Conservation (phyloP, 106 monocot species). For the Alisma plantagoaquatica region DNA sequence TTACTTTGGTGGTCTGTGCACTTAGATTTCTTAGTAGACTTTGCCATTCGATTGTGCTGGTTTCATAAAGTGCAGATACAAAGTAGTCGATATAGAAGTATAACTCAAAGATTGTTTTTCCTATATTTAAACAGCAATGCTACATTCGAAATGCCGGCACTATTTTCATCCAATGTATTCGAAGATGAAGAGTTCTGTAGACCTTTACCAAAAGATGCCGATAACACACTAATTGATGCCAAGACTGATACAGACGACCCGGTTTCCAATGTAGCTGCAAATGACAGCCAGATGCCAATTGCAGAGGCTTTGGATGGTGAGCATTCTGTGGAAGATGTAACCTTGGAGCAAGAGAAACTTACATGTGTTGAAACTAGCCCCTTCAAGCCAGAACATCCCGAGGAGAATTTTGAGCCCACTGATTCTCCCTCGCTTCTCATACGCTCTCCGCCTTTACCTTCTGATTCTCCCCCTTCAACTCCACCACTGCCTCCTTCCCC, state of each 20-base stretch:
- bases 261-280: conserved; percentile 17
- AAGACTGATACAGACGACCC: conserved; percentile 19
- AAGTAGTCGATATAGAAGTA: too few species aligned
- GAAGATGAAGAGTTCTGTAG: conserved; percentile 68
- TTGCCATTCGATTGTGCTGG: too few species aligned
- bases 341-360: conserved; percentile 29
- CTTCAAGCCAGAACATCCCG: conserved; percentile 4
- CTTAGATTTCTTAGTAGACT: too few species aligned
- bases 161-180: conserved; percentile 55
- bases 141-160: conserved; percentile 48
- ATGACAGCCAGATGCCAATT: conserved; percentile 23
- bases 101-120: too few species aligned
- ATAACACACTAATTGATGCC: conserved; percentile 21
- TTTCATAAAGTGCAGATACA: too few species aligned
- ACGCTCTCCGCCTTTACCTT: conserved; percentile 35
- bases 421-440: conserved; percentile 16
- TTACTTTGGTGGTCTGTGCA: too few species aligned
- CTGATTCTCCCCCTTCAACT: conserved; percentile 36
- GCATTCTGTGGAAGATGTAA: conserved; percentile 72
- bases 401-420: conserved; percentile 15
- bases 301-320: conserved; percentile 55
- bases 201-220: conserved; percentile 16
- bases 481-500: conserved; percentile 32
- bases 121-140: conserved; percentile 71
- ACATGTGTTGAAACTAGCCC: conserved; percentile 6